Evolutionary conservation across 257 asterid genomes (phyloP).

Genomic region (Hygrophila difformis): DNA sequence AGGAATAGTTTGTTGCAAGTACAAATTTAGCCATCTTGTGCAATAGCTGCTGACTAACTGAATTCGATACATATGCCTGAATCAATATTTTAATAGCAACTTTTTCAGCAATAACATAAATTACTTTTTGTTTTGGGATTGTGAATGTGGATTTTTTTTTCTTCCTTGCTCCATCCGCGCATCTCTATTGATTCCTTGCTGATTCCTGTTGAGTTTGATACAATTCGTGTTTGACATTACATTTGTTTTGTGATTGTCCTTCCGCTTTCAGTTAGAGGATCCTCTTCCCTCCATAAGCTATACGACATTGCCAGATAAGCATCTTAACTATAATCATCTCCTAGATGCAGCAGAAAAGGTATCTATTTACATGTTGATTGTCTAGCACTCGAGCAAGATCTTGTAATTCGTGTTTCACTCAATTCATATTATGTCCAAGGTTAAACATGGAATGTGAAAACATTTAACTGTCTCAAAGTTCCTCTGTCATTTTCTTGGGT

Average conservation of each 20-base stretch:
- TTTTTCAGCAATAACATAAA: background rate
- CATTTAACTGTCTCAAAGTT: background rate
- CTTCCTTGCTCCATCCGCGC: background rate
- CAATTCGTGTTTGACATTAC: background rate
- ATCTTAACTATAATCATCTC: constrained; percentile 49
- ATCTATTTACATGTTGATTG: constrained; percentile 1
- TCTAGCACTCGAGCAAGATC: constrained; percentile 6
- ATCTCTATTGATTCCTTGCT: background rate
- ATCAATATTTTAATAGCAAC: no score
- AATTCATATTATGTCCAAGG: background rate
- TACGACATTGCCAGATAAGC: constrained; percentile 63
- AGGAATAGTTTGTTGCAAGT: background rate
- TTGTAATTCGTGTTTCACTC: background rate
- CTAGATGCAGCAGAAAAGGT: constrained; percentile 58
- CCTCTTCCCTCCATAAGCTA: constrained; percentile 31
- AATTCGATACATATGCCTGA: no score
- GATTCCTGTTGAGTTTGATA: background rate
- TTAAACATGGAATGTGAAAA: background rate
- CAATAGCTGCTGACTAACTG: no score
- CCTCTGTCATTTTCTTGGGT: constrained; percentile 8
- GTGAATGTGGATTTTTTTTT: no score
- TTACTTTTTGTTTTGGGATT: no score
- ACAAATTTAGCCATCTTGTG: no score
- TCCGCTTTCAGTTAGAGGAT: constrained; percentile 32
- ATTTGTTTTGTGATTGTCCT: background rate